Base-by-base conservation (phyloP, 192 early-diverging fungal genomes). In the Linnemannia exigua region DNA sequence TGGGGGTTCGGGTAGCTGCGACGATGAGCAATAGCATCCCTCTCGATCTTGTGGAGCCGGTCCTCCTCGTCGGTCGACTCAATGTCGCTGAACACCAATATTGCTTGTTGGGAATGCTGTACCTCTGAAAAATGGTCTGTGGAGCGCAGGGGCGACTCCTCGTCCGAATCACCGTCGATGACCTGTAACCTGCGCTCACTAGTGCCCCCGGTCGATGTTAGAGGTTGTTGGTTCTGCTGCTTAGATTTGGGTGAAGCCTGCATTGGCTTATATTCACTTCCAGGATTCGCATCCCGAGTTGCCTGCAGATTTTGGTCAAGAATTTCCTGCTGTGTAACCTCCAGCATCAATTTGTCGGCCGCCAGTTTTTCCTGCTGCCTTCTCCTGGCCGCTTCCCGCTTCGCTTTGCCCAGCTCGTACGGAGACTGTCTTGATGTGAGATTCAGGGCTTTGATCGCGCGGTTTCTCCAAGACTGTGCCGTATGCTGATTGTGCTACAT, bases 381-480 rank as follows among this genome's bases (percentile, higher is more conserved):
- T 9, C 38, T 70, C 36, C 36, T 41, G 19, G 68, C 68, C 17
- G 28, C 79, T 48, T 80, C 67, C 16, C 69, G 47, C 63, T 61
- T 75, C 2, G 72, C 76, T 37, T 77, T 83, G 71, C 61, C 67
- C 20, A 25, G 12, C 47, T 51, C 81, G 17, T 74, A 74, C 11
- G 68, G 35, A 3, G 81, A 74, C 25, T 14, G 70, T 5, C n/a
- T 25, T 4, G 19, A 47, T 44, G 81, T 77, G n/a, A 83, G 36
- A 9, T 48, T 77, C 50, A 82, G 47, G 20, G 28, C 61, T 22
- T 47, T 76, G 20, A 72, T 44, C 19, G 81, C 81, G 1, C 81
- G 67, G 9, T 83, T 61, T 74, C 71, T 54, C 75, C 81, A 83
- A 17, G 81, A 83, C 15, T 83, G 81, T 19, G 54, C 61, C 12